Conservation (phyloP, 768 basidiomycete genomes). For the Mrakia blollopis region DNA sequence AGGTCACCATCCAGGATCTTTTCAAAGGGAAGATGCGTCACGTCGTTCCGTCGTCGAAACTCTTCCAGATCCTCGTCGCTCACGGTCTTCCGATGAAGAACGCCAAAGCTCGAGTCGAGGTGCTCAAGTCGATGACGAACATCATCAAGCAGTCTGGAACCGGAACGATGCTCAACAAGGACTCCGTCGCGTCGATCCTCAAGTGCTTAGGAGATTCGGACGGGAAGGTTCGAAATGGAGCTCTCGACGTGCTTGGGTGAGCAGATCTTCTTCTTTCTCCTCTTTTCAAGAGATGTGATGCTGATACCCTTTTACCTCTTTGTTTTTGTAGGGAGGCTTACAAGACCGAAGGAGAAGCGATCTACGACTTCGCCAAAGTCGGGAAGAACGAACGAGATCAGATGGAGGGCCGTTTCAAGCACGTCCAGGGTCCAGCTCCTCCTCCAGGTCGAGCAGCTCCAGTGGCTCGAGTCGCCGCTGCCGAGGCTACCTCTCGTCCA, state of each 20-base stretch:
- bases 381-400: constrained; percentile 85
- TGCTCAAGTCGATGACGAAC: constrained; percentile 56
- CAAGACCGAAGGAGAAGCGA: constrained; percentile 72
- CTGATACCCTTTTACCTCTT: background rate
- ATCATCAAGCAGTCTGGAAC: constrained; percentile 31
- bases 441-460: constrained; percentile 6
- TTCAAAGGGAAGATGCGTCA: constrained; percentile 72
- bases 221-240: constrained; percentile 78
- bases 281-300: background rate
- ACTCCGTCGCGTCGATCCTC: constrained; percentile 72
- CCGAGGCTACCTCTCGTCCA: background rate
- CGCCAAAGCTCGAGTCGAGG: constrained; percentile 81
- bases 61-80: constrained; percentile 81
- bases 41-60: constrained; percentile 86
- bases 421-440: constrained; percentile 28
- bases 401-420: constrained; percentile 71
- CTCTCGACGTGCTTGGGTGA: constrained; percentile 73
- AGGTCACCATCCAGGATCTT: constrained; percentile 52
- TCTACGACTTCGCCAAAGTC: constrained; percentile 69
- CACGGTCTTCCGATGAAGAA: constrained; percentile 86
- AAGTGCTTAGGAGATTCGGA: constrained; percentile 84
- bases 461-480: constrained; percentile 22
- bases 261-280: constrained; percentile 33
- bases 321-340: constrained; percentile 64
- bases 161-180: constrained; percentile 49